These are phyloP conservation scores for Cytospora mali DNA, from an alignment of 2,329 filamentous ascomycete genomes.

Conservation along the genomic window DNA sequence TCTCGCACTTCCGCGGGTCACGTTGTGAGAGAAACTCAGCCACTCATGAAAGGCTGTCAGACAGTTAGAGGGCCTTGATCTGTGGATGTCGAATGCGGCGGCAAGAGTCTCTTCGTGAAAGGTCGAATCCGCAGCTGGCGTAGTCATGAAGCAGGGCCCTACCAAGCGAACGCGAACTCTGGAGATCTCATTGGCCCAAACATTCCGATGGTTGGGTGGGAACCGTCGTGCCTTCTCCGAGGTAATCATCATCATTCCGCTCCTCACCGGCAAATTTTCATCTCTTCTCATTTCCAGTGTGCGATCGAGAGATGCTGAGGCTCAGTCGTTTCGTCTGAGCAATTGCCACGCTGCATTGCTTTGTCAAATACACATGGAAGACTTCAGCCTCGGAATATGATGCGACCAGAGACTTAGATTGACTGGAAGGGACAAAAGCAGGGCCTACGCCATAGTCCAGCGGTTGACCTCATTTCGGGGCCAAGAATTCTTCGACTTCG, in stretches of 20 bases:
- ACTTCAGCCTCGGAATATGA: conserved; percentile 13
- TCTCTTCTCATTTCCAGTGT: conserved; percentile 17
- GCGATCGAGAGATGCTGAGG: conserved; percentile 4
- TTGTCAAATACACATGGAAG: neutral
- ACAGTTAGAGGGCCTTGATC: neutral
- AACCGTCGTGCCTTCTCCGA: neutral
- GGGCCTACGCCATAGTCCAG: conserved; percentile 7
- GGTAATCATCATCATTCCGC: conserved; percentile 9
- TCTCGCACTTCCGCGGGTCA: conserved; percentile 3
- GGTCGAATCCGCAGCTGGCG: conserved; percentile 35
- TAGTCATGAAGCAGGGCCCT: conserved; percentile 23
- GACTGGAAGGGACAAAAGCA: conserved; percentile 2
- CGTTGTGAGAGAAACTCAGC: neutral
- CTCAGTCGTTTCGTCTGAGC: neutral
- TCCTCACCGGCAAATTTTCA: conserved; percentile 17
- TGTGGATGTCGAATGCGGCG: conserved; percentile 34
- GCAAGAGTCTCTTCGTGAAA: conserved; percentile 45
- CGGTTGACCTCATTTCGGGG: neutral
- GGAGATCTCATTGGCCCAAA: conserved; percentile 22
- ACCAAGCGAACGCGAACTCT: conserved; percentile 14
- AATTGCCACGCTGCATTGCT: neutral
- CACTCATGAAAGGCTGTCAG: conserved; percentile 17
- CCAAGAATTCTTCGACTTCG: neutral
- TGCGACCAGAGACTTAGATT: conserved; percentile 9
- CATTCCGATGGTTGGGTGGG: conserved; percentile 25